A percentile compares a stretch with the other conserved stretches of the same genome.
Evolutionary conservation across 2,329 filamentous ascomycete species (phyloP).

Genomic region (Xylaria digitata): DNA sequence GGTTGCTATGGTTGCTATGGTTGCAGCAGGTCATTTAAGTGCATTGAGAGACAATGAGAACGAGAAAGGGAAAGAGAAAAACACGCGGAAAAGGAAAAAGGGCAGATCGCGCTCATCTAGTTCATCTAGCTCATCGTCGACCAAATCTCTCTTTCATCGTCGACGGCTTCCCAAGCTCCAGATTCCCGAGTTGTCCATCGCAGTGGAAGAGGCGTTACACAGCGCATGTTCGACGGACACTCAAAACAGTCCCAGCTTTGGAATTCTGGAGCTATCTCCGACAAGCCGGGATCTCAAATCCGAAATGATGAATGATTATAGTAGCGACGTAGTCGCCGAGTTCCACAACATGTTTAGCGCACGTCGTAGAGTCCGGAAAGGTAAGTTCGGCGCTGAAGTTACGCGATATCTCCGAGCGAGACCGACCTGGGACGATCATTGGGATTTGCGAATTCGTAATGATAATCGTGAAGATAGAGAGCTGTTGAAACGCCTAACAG

Average conservation of each 20-base stretch:
- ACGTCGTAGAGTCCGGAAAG: constrained; percentile 37
- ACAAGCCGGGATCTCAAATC: constrained; percentile 30
- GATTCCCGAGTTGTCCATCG: constrained; percentile 26
- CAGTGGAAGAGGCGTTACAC: constrained; percentile 25
- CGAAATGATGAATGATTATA: constrained; percentile 6
- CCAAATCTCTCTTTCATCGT: constrained; percentile 12
- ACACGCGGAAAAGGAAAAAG: background rate
- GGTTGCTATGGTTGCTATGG: background rate
- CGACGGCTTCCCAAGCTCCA: constrained; percentile 29
- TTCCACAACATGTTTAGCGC: constrained; percentile 40
- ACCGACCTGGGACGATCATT: constrained; percentile 27
- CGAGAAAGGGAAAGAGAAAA: background rate
- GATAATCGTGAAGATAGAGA: constrained; percentile 20
- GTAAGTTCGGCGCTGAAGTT: constrained; percentile 31
- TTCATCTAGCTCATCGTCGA: constrained; percentile 18
- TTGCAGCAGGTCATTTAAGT: background rate
- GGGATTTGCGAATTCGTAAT: accelerated
- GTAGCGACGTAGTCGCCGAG: constrained; percentile 22
- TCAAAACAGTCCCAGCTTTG: constrained; percentile 17
- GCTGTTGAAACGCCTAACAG: constrained; percentile 15
- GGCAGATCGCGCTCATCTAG: background rate
- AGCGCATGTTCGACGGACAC: constrained; percentile 35
- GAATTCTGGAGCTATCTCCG: constrained; percentile 25
- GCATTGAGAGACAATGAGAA: background rate
- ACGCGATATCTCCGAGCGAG: constrained; percentile 7